Evolutionary conservation across 805 yeast species (phyloP), one percentile per base, ranked within the genome.

Genomic region (Deakozyma indianensis): DNA sequence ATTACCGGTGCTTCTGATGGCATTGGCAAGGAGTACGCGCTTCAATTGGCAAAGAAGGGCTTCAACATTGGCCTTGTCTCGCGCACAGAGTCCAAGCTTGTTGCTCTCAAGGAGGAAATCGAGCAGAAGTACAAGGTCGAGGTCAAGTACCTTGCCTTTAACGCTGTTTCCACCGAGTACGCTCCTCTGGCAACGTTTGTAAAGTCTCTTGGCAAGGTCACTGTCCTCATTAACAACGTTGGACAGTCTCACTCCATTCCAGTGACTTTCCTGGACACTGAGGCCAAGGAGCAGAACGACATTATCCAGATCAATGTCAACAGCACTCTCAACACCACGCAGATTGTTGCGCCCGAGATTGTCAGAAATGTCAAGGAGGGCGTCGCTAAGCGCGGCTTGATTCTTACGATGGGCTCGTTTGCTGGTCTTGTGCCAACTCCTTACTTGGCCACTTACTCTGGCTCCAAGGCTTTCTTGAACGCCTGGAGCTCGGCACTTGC

Each of bases 1-100:
- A 75, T 92, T 16, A 92, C 98, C 4, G 98, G 98, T 48, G 94
- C 96, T 2, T 85, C 96, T 42, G 97, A 92, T 61, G 98, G 98
- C 28, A 82, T 92, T 57, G 98, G 98, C 47, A 86, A 88, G 60
- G 95, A 92, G 62, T 92, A 75, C 59, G 80, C 96, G 1, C 58
- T 65, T 22, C 97, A 90, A 65, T 72, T 92, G 63, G 98, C 97
- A 11, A 63, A 71, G 45, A 78, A 74, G 52, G 95, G 95, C 1
- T 81, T 88, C 62, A 88, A 87, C 54, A 62, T 92, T 42, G 78
- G 85, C 11, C 71, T 92, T 53, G 78, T 90, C 15, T 83, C 96
- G 22, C 77, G 98, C 65, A 86, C 95, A 16, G 72, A 72, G 58
- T 67, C 83, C 24, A 90, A 88, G 60, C 73, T 92, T 54, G 80